Percentiles rank a stretch among this genome's conserved stretches.
Conservation (phyloP, 768 basidiomycete species). For the Lactarius pseudohatsudake region DNA sequence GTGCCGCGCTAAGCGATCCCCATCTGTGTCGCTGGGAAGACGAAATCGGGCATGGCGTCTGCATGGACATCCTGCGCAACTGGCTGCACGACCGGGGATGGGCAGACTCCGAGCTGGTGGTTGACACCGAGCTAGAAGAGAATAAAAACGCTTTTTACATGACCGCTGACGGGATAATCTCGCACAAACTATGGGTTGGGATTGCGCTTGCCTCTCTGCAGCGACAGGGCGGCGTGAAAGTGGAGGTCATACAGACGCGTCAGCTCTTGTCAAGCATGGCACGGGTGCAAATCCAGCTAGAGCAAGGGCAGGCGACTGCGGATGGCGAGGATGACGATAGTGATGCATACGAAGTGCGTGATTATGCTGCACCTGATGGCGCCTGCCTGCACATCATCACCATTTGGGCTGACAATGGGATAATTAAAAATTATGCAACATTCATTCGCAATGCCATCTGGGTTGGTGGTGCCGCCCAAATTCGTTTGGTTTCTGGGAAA, state of each 20-base stretch:
- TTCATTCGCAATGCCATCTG: slow-evolving; percentile 7
- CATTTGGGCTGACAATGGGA: slow-evolving; percentile 9
- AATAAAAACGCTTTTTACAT: slow-evolving; percentile 20
- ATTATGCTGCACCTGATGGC: slow-evolving; percentile 2
- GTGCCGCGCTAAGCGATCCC: slow-evolving; percentile 13
- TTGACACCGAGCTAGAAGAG: slow-evolving; percentile 12
- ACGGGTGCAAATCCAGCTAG: slow-evolving; percentile 14
- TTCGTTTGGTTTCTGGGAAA: slow-evolving; percentile 16
- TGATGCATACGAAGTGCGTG: slow-evolving; percentile 20
- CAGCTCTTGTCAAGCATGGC: slow-evolving; percentile 13
- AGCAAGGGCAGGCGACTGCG: slow-evolving; percentile 16
- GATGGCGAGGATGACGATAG: slow-evolving; percentile 2
- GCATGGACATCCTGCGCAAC: slow-evolving; percentile 26
- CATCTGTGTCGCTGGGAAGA: slow-evolving; percentile 14
- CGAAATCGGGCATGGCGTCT: slow-evolving; percentile 9
- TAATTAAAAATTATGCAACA: slow-evolving; percentile 20
- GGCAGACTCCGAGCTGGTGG: slow-evolving; percentile 25
- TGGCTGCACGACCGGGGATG: slow-evolving; percentile 26
- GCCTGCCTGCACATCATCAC: slow-evolving; percentile 1
- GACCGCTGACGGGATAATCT: slow-evolving; percentile 28
- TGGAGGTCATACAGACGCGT: slow-evolving; percentile 3
- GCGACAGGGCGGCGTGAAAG: slow-evolving; percentile 3
- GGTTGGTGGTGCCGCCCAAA: slow-evolving; percentile 8
- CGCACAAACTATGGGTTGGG: slow-evolving; percentile 26
- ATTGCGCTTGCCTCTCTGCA: slow-evolving; percentile 20